Evolutionary conservation across 2,329 filamentous ascomycete species (phyloP).

Genomic region (Coccinonectria pachysandricola): DNA sequence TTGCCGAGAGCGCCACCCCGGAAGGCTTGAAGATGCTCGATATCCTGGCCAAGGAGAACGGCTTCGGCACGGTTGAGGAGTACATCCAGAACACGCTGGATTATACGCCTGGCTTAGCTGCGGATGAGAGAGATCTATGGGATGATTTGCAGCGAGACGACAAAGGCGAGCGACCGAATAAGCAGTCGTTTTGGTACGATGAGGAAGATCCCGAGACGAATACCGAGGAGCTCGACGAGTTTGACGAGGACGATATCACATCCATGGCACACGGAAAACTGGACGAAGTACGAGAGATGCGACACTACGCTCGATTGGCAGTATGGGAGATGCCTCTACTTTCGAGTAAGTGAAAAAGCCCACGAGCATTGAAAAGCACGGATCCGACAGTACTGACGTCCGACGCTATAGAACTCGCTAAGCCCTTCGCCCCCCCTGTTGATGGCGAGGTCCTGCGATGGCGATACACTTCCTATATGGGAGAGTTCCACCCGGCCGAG

Average conservation of each 20-base stretch:
- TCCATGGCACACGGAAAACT: constrained; percentile 76
- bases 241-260: constrained; percentile 75
- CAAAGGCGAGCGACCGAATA: constrained; percentile 24
- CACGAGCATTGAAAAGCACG: neutral
- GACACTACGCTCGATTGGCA: constrained; percentile 76
- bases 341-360: constrained; percentile 51
- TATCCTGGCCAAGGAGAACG: constrained; percentile 25
- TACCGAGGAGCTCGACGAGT: constrained; percentile 48
- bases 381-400: constrained; percentile 5
- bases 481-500: constrained; percentile 82
- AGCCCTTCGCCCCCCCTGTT: constrained; percentile 66
- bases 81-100: constrained; percentile 20
- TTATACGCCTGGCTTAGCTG: constrained; percentile 19
- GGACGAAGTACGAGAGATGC: constrained; percentile 76
- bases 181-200: constrained; percentile 37
- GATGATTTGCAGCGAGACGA: constrained; percentile 23
- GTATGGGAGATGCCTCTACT: constrained; percentile 96
- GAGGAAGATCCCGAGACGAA: constrained; percentile 37
- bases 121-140: constrained; percentile 22
- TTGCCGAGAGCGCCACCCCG: constrained; percentile 21
- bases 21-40: constrained; percentile 25
- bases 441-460: constrained; percentile 69
- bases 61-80: constrained; percentile 23
- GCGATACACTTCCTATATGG: constrained; percentile 94
- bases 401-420: constrained; percentile 60